A percentile compares a stretch with the other conserved stretches of the same genome.
Conservation (phyloP, 495 filamentous ascomycete genomes). For the Cercophora newfieldiana region DNA sequence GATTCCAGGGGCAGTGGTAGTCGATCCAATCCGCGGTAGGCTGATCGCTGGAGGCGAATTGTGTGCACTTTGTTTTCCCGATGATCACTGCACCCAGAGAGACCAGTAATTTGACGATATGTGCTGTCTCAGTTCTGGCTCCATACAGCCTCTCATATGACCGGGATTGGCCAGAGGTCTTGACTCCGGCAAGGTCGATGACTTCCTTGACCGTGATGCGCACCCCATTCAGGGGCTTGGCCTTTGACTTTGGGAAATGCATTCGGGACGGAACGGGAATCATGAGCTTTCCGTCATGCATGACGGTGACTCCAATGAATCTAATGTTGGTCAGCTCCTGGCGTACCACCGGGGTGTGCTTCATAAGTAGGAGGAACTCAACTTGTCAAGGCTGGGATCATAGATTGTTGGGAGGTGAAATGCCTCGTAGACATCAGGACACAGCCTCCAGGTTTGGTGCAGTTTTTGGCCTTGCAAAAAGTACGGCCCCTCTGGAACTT, state of each 20-base stretch:
- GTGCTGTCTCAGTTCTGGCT: background rate
- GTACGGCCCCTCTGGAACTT: background rate
- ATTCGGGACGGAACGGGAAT: constrained; percentile 16
- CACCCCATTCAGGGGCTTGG: constrained; percentile 1
- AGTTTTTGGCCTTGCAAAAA: background rate
- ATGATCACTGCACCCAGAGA: constrained; percentile 17
- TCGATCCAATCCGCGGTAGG: constrained; percentile 18
- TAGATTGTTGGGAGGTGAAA: constrained; percentile 2
- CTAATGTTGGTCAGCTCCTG: background rate
- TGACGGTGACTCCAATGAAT: background rate
- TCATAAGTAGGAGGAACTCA: background rate
- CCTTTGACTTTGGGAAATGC: constrained; percentile 4
- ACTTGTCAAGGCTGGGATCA: background rate
- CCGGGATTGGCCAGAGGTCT: constrained; percentile 11
- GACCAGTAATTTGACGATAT: constrained; percentile 2
- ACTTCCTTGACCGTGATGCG: constrained; percentile 21
- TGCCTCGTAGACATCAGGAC: background rate
- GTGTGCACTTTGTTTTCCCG: constrained; percentile 18
- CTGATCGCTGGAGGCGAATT: constrained; percentile 17
- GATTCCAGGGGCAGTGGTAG: constrained; percentile 17
- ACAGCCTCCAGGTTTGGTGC: constrained; percentile 3
- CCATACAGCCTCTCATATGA: constrained; percentile 7
- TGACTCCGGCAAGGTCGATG: constrained; percentile 19
- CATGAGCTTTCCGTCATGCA: background rate
- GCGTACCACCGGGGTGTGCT: background rate